phyloP scores from a whole-genome alignment of 2,329 filamentous ascomycete genomes.

The Ophiocordyceps camponoti-rufipedis region DNA sequence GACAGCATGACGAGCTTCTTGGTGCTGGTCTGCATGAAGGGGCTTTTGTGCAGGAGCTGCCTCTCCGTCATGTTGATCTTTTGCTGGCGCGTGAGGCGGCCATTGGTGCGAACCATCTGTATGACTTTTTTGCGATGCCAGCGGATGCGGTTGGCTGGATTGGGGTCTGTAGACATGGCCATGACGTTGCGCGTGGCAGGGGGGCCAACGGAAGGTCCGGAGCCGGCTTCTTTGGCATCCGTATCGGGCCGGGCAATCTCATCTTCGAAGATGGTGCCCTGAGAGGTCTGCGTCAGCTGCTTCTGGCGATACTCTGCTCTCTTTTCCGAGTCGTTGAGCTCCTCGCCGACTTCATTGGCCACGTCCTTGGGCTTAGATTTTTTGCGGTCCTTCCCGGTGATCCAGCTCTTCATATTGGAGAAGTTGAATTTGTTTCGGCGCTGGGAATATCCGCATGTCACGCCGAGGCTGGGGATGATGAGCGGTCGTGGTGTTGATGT shows the following conservation, averaged over 20 bases:
- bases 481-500: background rate
- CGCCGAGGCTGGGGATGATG: background rate
- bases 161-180: constrained; percentile 52
- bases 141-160: constrained; percentile 48
- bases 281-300: constrained; percentile 21
- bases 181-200: constrained; percentile 27
- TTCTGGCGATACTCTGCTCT: constrained; percentile 21
- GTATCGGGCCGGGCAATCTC: constrained; percentile 14
- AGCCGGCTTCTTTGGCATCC: background rate
- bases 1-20: constrained; percentile 86
- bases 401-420: constrained; percentile 3
- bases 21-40: constrained; percentile 61
- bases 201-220: background rate
- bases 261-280: constrained; percentile 47
- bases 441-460: constrained; percentile 2
- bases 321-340: constrained; percentile 24
- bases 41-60: constrained; percentile 38
- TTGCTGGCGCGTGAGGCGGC: constrained; percentile 35
- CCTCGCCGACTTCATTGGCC: constrained; percentile 11
- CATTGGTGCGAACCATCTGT: constrained; percentile 47
- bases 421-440: constrained; percentile 26
- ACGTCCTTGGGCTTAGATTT: background rate
- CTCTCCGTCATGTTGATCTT: constrained; percentile 48
- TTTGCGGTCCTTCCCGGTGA: background rate
- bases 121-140: constrained; percentile 80